Conservation (phyloP, 768 basidiomycete genomes). For the Termitomyces bulborhizus region DNA sequence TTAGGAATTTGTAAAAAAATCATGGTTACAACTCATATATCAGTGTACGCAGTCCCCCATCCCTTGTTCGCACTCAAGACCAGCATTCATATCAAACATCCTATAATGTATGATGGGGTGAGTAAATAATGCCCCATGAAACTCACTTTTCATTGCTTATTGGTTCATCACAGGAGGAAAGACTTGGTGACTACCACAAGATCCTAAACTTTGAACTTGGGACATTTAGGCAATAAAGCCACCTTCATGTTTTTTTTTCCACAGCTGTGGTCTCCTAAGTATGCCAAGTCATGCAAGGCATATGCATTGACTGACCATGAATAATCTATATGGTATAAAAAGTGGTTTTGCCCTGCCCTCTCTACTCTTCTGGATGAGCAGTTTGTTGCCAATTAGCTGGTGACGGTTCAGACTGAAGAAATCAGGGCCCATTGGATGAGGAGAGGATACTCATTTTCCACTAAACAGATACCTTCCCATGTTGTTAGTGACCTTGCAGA, state of each 20-base stretch:
- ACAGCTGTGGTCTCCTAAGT: slow-evolving; percentile 10
- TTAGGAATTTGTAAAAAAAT: too few relatives aligned
- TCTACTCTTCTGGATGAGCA: neutral
- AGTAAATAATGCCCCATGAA: neutral
- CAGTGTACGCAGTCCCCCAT: neutral
- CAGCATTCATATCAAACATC: neutral
- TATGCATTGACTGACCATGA: slow-evolving; percentile 11
- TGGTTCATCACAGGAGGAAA: too few relatives aligned
- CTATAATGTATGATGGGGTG: neutral
- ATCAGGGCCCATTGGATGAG: slow-evolving; percentile 13
- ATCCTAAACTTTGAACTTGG: slow-evolving; percentile 23
- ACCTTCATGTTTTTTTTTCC: slow-evolving; percentile 23
- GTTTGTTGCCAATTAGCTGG: slow-evolving; percentile 18
- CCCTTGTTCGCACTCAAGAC: neutral
- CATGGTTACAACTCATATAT: too few relatives aligned
- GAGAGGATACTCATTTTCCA: slow-evolving; percentile 14
- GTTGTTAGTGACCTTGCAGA: slow-evolving; percentile 8
- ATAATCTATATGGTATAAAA: slow-evolving; percentile 15
- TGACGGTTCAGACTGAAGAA: slow-evolving; percentile 15
- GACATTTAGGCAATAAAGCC: slow-evolving; percentile 12
- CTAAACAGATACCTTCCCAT: slow-evolving; percentile 13
- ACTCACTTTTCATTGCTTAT: too few relatives aligned
- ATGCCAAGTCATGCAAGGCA: neutral
- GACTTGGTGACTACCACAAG: too few relatives aligned
- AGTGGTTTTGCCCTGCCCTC: slow-evolving; percentile 22